Evolutionary conservation across 225 moss, liverwort and hornwort genomes (phyloP).

Genomic region (Polytrichum commune): DNA sequence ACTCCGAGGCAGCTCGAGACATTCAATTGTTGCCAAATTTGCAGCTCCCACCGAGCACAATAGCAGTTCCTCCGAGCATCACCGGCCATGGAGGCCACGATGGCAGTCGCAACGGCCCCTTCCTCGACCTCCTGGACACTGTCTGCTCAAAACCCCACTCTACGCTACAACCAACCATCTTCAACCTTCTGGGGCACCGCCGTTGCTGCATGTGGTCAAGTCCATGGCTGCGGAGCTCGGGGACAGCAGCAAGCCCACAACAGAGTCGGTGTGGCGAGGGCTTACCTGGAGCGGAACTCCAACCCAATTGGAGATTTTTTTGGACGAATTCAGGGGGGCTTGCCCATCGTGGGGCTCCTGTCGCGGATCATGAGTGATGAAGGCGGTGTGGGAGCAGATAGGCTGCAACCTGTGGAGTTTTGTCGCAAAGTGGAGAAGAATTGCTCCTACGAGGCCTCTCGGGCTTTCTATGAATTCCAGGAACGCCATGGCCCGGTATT

Average conservation of each 20-base stretch:
- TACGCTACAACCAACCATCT: not conserved
- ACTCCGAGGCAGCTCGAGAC: too few relatives aligned
- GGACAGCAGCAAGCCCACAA: not conserved
- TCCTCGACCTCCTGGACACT: not conserved
- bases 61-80: too few relatives aligned
- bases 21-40: too few relatives aligned
- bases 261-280: conserved; percentile 32
- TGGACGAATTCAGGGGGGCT: conserved; percentile 60
- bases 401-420: conserved; percentile 84
- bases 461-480: conserved; percentile 69
- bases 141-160: not conserved
- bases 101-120: not conserved
- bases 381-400: conserved; percentile 84
- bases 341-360: conserved; percentile 79
- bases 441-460: conserved; percentile 52
- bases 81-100: not conserved
- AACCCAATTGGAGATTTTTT: conserved; percentile 73
- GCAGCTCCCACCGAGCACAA: too few relatives aligned
- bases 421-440: conserved; percentile 73
- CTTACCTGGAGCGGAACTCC: conserved; percentile 63
- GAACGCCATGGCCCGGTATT: conserved; percentile 75
- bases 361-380: conserved; percentile 87
- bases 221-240: conserved; percentile 2
- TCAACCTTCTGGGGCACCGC: conserved; percentile 5
- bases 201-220: too few relatives aligned